Conservation (phyloP, 257 asterid species). For the Solanum clarkiae region DNA sequence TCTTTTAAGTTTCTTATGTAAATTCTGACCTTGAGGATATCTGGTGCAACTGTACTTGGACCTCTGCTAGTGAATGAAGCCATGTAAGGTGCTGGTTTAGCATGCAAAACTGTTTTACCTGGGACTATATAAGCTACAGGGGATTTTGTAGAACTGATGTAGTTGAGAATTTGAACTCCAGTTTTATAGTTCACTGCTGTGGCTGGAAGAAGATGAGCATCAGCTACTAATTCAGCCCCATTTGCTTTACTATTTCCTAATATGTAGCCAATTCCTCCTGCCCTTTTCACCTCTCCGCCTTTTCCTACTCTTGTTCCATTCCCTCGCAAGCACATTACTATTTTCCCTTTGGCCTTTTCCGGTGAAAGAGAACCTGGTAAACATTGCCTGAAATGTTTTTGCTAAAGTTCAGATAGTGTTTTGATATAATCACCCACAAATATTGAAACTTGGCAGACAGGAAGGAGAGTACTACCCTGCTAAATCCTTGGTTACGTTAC, state of each 20-base stretch:
- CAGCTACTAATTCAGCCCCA: conserved; percentile 28
- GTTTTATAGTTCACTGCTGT: conserved; percentile 17
- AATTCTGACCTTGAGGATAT: conserved; percentile 26
- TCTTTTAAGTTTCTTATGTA: background rate
- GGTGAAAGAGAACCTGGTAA: conserved; percentile 67
- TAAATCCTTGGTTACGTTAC: conserved; percentile 24
- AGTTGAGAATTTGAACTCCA: conserved; percentile 10
- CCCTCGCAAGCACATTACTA: conserved; percentile 68
- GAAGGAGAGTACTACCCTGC: conserved; percentile 38
- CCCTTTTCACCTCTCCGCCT: conserved; percentile 79
- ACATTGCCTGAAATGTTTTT: conserved; percentile 49
- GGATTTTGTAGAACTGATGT: conserved; percentile 15
- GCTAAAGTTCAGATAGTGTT: background rate
- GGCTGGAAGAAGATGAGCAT: conserved; percentile 40
- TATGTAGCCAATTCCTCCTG: conserved; percentile 70
- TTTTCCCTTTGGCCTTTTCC: conserved; percentile 59
- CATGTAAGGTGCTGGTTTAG: conserved; percentile 32
- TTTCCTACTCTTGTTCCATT: conserved; percentile 66
- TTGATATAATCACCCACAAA: background rate
- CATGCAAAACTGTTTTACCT: conserved; percentile 11
- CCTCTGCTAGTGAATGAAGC: conserved; percentile 35
- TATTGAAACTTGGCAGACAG: background rate
- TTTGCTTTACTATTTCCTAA: conserved; percentile 45
- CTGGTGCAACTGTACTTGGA: conserved; percentile 25
- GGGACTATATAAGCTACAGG: conserved; percentile 16